Evolutionary conservation across 805 yeast genomes (phyloP).

Genomic region (Kluyveromyces lactis): DNA sequence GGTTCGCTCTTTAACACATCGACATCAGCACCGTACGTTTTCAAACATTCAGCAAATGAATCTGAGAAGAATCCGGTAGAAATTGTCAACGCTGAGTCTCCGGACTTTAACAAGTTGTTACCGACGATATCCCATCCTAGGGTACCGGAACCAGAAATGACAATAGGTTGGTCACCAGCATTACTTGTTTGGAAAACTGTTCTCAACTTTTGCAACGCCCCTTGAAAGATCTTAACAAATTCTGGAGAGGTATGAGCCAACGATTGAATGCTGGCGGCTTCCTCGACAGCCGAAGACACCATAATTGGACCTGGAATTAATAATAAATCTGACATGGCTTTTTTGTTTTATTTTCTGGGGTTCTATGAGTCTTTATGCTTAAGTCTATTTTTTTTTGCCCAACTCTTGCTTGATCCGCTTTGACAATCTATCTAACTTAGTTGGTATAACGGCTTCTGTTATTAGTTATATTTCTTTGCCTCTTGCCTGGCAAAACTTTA

Average conservation of each 20-base stretch:
- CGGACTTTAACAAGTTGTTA: slow-evolving; percentile 57
- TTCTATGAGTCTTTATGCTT: too few species aligned
- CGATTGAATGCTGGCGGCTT: slow-evolving; percentile 75
- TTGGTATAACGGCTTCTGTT: too few species aligned
- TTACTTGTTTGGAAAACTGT: slow-evolving; percentile 63
- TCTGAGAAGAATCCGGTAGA: slow-evolving; percentile 90
- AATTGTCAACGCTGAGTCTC: slow-evolving; percentile 69
- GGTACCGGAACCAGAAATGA: slow-evolving; percentile 86
- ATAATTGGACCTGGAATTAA: slow-evolving; percentile 85
- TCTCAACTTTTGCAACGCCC: slow-evolving; percentile 59
- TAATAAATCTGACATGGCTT: slow-evolving; percentile 24
- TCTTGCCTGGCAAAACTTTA: too few species aligned
- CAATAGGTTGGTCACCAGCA: slow-evolving; percentile 58
- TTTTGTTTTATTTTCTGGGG: too few species aligned
- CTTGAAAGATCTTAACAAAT: slow-evolving; percentile 65
- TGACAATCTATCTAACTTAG: too few species aligned
- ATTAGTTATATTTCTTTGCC: too few species aligned
- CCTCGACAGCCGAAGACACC: slow-evolving; percentile 69
- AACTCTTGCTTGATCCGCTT: too few species aligned
- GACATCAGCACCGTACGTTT: slow-evolving; percentile 66
- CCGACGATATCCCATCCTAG: slow-evolving; percentile 91
- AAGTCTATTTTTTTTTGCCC: too few species aligned
- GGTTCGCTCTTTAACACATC: slow-evolving; percentile 63
- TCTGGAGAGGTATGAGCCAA: slow-evolving; percentile 87
- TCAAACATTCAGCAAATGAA: slow-evolving; percentile 67